Base-by-base conservation (phyloP, 1,284 basidiomycete species). In the Sporisorium graminicola region DNA sequence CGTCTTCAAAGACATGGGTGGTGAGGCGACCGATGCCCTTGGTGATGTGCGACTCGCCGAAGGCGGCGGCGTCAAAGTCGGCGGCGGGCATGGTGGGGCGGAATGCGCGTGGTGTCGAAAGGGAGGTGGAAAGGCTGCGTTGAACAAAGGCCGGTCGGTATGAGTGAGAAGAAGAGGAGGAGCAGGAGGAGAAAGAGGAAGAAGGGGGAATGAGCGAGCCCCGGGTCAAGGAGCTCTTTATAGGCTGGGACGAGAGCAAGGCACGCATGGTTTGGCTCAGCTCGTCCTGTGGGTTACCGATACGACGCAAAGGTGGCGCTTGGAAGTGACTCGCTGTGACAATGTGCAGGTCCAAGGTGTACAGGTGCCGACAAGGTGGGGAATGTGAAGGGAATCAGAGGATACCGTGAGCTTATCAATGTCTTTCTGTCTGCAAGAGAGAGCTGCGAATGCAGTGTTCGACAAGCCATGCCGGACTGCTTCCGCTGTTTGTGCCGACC, bases 21-120 rank as follows among this genome's bases (percentile, higher is more conserved):
- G 80, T 72, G 50, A 83, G 72, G 37, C 83, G 74, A 31, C 80
- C 80, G 52, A 85, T 80, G 54, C 82, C 83, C 42, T 74, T 70
- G 35, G 83, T 79, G 63, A 84, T 73, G 68, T 85, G 83, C 35
- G 63, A 46, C 26, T 71, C 68, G 53, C 80, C 83, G 44, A 80
- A 85, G 9, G 79, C 56, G 56, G 78, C 67, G 31, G 65, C 65
- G 69, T 77, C 74, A 53, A 68, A 72, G 46, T 57, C 51, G 37
- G 62, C 59, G 27, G 62, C 59, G 29, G 69, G 65, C 74, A 77
- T 77, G 22, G 62, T 66, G 20, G 62, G 58, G 26, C 62, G 63
- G 44, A 65, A 55, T 22, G 68, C 54, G 14, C 24, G 27, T n/a
- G 35, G 2, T 26, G 16, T 22, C 7, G 31, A 5, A 16, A 53